Percentiles rank a stretch among this genome's conserved stretches.
phyloP scores from a whole-genome alignment of 2,329 filamentous ascomycete species.

The Fusarium solani-melongenae region DNA sequence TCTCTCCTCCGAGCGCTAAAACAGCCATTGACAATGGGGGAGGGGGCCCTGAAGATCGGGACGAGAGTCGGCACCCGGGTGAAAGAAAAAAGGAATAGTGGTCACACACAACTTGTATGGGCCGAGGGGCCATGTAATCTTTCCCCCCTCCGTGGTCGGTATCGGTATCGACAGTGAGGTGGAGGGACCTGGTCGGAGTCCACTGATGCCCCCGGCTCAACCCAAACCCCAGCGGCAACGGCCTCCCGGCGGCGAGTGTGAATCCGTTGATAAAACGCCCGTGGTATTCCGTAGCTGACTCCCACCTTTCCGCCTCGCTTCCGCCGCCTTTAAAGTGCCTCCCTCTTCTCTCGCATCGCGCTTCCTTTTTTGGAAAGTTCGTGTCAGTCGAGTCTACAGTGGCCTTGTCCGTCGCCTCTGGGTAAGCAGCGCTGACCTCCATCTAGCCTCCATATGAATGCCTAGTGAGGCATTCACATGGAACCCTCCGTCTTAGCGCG shows the following conservation, averaged over 20 bases:
- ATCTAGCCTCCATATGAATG: slow-evolving; percentile 11
- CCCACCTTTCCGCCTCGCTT: slow-evolving; percentile 14
- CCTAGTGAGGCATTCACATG: slow-evolving; percentile 15
- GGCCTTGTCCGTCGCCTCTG: not conserved
- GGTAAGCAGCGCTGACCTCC: not conserved
- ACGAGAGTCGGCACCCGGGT: slow-evolving; percentile 6
- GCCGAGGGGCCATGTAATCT: not conserved
- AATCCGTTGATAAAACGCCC: slow-evolving; percentile 21
- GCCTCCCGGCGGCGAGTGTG: not conserved
- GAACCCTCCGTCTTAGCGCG: slow-evolving; percentile 24
- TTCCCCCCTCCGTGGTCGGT: not conserved
- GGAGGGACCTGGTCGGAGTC: not conserved
- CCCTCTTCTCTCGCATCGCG: not conserved
- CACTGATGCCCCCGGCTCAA: not conserved
- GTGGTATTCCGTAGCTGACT: slow-evolving; percentile 25
- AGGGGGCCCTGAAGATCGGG: not conserved
- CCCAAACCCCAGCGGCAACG: slow-evolving; percentile 16
- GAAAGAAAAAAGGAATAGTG: not conserved
- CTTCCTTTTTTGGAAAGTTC: not conserved
- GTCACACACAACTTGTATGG: not conserved
- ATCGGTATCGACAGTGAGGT: not conserved
- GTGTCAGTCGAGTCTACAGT: not conserved
- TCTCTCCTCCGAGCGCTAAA: slow-evolving; percentile 2
- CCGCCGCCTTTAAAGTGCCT: not conserved
- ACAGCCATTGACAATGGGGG: not conserved